A percentile compares a stretch with the other conserved stretches of the same genome.
Conservation (phyloP, 2,329 filamentous ascomycete species). For the Basipetospora chlamydospora region DNA sequence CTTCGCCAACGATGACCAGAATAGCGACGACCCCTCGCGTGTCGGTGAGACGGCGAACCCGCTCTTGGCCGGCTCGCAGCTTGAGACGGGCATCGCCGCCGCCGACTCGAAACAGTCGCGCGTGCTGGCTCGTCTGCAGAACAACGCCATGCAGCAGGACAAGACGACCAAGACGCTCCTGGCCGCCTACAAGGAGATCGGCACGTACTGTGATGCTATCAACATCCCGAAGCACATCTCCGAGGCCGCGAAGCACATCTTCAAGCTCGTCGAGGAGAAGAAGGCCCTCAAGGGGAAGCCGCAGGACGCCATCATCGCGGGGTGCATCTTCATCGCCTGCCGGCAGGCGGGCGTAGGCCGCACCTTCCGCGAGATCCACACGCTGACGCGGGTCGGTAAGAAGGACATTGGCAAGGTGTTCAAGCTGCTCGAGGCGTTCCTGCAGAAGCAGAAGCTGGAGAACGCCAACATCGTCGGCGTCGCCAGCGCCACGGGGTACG, state of each 20-base stretch:
- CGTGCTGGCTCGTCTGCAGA: constrained; percentile 72
- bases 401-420: constrained; percentile 96
- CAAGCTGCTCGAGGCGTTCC: constrained; percentile 81
- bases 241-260: constrained; percentile 87
- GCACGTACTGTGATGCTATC: constrained; percentile 71
- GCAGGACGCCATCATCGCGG: constrained; percentile 83
- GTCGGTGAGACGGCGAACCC: constrained; percentile 89
- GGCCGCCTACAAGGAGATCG: constrained; percentile 80
- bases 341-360: constrained; percentile 76
- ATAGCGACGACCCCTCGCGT: constrained; percentile 92
- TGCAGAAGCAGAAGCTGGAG: constrained; percentile 54
- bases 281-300: constrained; percentile 93
- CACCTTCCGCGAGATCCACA: constrained; percentile 89
- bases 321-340: constrained; percentile 95
- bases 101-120: constrained; percentile 57
- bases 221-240: constrained; percentile 68
- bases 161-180: constrained; percentile 72
- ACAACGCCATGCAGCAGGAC: constrained; percentile 66
- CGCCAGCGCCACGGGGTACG: constrained; percentile 53
- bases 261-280: constrained; percentile 84
- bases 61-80: constrained; percentile 76
- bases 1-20: constrained; percentile 95
- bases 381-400: constrained; percentile 84
- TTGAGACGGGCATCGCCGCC: constrained; percentile 78
- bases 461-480: constrained; percentile 31